Base-by-base conservation (phyloP, 495 filamentous ascomycete genomes). In the Neurospora sp. region DNA sequence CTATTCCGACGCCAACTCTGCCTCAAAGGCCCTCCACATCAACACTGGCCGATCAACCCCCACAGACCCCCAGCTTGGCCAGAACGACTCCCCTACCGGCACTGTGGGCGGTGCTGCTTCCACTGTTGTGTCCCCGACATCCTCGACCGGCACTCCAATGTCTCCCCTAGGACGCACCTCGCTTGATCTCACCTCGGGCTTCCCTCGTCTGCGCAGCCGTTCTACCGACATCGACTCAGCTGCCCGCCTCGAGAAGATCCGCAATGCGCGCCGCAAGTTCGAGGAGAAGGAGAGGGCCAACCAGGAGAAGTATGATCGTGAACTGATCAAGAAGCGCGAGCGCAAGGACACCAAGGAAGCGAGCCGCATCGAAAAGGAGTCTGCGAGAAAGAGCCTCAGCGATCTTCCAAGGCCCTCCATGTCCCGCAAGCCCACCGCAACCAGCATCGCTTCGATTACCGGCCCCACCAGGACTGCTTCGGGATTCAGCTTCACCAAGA, bases 231-330 rank as follows among this genome's bases (percentile, higher is more conserved):
- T 86, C 22, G 85, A 86, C 77, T 78, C 83, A 8, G 81, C 79
- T 20, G 78, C 79, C 2, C 83, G 83, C 31, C 77, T 81, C 59
- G 85, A 86, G 70, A 82, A 84, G 40, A 81, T 88, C 47, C 83
- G 84, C 45, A 82, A 81, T 70, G 86, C 85, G 14, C 86, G 86
- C 42, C 85, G 85, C 72, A 85, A 83, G 71, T 88, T 87, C 71
- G 81, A 85, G 75, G 82, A 85, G 79, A 85, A 82, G 71, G 86
- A 88, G 76, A 79, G 81, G 7, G 84, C 80, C 71, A 88, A 88
- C 80, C 83, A 87, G 61, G 86, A 88, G 73, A 86, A 86, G 75
- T 84, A 84, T 69, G 86, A 83, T 45, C 85, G 84, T n/a, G 85
- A 87, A 71, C 82, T 86, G 81, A 84, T 88, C 75, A 80, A 80